Conservation (phyloP, 257 asterid genomes). For the Solanum dulcamara region DNA sequence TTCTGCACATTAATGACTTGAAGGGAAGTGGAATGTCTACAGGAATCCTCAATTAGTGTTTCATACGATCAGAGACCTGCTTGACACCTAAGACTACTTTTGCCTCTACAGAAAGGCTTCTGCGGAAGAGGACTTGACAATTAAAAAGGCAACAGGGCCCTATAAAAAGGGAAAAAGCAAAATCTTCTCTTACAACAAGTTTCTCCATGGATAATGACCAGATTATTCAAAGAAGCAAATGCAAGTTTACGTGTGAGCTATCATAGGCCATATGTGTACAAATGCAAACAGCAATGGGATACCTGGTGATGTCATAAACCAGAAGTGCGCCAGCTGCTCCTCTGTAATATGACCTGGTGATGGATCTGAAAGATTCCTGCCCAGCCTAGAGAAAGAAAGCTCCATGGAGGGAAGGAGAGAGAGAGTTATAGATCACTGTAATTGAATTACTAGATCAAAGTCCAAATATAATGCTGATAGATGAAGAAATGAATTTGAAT, state of each 20-base stretch:
- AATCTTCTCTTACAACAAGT: neutral
- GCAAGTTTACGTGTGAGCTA: neutral
- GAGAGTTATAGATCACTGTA: neutral
- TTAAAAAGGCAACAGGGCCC: neutral
- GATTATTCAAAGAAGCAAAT: neutral
- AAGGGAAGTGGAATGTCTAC: neutral
- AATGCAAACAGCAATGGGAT: neutral
- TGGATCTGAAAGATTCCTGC: conserved; percentile 7
- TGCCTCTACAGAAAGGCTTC: neutral
- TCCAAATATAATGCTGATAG: neutral
- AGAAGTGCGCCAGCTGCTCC: conserved; percentile 9
- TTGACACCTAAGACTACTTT: neutral
- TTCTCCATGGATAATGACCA: neutral
- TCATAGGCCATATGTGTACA: neutral
- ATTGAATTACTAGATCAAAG: neutral
- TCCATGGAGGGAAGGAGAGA: no score
- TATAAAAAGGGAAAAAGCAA: neutral
- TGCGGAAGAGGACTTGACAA: neutral
- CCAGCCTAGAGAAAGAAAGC: conserved; percentile 2
- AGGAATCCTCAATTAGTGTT: neutral
- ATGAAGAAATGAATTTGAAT: neutral
- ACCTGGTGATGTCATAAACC: conserved; percentile 8
- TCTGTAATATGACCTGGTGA: conserved; percentile 9
- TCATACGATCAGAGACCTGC: neutral
- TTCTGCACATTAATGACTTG: neutral